Conservation (phyloP, 169 alveolate species). For the Amoebophrya sp. region DNA sequence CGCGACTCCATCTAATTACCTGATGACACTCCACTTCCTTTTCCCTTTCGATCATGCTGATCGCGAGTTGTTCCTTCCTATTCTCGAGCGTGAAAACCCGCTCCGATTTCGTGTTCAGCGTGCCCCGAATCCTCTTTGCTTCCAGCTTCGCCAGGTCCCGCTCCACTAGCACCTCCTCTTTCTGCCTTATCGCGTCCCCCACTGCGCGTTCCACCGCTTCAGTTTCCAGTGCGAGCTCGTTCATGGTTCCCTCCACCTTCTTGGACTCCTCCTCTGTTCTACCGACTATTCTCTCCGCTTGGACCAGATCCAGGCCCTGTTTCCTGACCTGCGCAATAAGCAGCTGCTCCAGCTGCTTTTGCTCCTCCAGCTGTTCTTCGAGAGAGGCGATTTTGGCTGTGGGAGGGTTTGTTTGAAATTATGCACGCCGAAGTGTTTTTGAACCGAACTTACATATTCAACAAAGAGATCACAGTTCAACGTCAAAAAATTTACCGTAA, state of each 20-base stretch:
- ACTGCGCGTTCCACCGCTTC: slow-evolving; percentile 74
- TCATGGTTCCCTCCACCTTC: slow-evolving; percentile 55
- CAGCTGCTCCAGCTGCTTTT: slow-evolving; percentile 26
- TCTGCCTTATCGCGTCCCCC: slow-evolving; percentile 60
- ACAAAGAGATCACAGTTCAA: no score
- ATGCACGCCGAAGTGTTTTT: no score
- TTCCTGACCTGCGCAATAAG: slow-evolving; percentile 44
- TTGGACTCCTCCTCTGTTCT: slow-evolving; percentile 54
- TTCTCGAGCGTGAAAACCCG: slow-evolving; percentile 71
- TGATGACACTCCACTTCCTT: slow-evolving; percentile 75
- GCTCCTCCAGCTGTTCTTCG: slow-evolving; percentile 3
- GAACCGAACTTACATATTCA: no score
- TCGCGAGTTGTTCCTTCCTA: slow-evolving; percentile 71
- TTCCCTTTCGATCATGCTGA: slow-evolving; percentile 75
- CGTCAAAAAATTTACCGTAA: no score
- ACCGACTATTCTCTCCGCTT: slow-evolving; percentile 59
- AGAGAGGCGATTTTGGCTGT: background rate
- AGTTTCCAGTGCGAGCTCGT: slow-evolving; percentile 71
- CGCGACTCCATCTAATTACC: no score
- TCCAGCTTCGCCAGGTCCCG: slow-evolving; percentile 80
- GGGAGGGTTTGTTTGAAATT: no score
- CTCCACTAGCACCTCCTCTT: slow-evolving; percentile 76
- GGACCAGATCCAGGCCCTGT: slow-evolving; percentile 58
- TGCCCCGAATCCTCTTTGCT: slow-evolving; percentile 69
- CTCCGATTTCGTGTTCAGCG: slow-evolving; percentile 69